Conservation (phyloP, 106 monocot genomes). For the Vanilla planifolia region DNA sequence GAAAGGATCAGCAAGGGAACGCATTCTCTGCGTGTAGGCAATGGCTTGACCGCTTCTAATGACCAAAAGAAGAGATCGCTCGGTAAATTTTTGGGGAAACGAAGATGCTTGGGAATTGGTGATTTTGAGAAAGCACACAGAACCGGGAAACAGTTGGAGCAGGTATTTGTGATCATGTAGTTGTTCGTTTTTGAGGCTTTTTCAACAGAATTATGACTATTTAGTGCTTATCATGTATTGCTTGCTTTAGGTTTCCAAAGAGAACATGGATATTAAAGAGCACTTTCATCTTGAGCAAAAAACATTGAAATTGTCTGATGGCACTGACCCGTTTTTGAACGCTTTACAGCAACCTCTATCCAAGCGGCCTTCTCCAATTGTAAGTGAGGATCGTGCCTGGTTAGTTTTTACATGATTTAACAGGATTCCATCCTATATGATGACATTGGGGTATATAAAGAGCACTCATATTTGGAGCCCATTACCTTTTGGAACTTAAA, state of each 20-base stretch:
- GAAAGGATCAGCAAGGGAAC: not conserved
- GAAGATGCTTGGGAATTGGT: constrained; percentile 42
- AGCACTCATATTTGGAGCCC: no score
- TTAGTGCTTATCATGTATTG: not conserved
- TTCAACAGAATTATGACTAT: not conserved
- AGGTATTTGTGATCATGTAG: constrained; percentile 20
- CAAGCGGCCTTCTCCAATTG: constrained; percentile 21
- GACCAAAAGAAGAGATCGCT: constrained; percentile 23
- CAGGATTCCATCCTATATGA: no score
- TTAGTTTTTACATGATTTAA: no score
- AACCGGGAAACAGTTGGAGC: constrained; percentile 52
- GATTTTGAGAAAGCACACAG: constrained; percentile 23
- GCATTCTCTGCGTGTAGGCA: constrained; percentile 29
- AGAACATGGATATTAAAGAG: constrained; percentile 18
- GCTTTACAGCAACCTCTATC: constrained; percentile 20
- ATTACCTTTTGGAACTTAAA: no score
- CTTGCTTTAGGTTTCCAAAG: constrained; percentile 14
- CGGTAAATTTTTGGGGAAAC: constrained; percentile 18
- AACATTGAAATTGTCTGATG: constrained; percentile 15
- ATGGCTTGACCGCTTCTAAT: constrained; percentile 41
- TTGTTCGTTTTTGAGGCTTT: not conserved
- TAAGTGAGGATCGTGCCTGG: not conserved
- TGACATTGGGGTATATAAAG: no score
- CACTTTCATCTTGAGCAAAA: constrained; percentile 12
- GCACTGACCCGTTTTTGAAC: constrained; percentile 11